phyloP scores from a whole-genome alignment of 2,329 filamentous ascomycete genomes.

The Sclerotinia sclerotiorum region DNA sequence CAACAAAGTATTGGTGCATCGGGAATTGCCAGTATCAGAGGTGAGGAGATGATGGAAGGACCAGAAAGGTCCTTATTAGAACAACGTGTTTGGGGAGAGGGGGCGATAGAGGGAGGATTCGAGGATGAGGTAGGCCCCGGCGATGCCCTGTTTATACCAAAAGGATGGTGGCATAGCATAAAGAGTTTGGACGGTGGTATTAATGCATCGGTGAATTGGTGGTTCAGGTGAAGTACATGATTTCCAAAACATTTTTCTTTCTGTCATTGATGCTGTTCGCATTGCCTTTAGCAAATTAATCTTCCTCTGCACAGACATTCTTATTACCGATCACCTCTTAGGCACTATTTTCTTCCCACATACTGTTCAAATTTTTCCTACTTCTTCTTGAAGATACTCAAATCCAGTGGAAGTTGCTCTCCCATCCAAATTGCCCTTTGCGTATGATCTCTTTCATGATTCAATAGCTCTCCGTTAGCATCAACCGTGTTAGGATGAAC shows the following conservation, averaged over 20 bases:
- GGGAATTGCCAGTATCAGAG: conserved; percentile 54
- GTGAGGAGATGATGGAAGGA: conserved; percentile 89
- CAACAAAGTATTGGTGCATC: conserved; percentile 42
- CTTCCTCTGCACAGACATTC: not conserved
- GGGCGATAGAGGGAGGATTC: conserved; percentile 23
- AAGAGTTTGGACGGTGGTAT: conserved; percentile 55
- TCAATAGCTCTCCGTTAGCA: conserved; percentile 43
- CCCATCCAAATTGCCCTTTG: conserved; percentile 74
- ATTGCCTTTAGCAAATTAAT: not conserved
- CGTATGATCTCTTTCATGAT: conserved; percentile 46
- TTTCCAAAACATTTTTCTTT: not conserved
- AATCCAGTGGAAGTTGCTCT: conserved; percentile 61
- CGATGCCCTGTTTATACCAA: conserved; percentile 76
- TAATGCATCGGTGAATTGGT: conserved; percentile 59
- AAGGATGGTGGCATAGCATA: conserved; percentile 86
- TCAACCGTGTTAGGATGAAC: conserved; percentile 81
- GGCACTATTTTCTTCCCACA: not conserved
- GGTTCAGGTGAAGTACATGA: conserved; percentile 31
- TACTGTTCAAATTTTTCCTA: conserved; percentile 12
- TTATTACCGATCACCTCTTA: not conserved
- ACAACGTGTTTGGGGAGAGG: conserved; percentile 64
- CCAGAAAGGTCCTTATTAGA: conserved; percentile 66
- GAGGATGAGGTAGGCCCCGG: conserved; percentile 58
- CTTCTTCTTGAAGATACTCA: conserved; percentile 48
- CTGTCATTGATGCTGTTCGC: not conserved